Evolutionary conservation across 192 early-diverging fungal genomes (phyloP).

Genomic region (Tieghemiomyces parasiticus): DNA sequence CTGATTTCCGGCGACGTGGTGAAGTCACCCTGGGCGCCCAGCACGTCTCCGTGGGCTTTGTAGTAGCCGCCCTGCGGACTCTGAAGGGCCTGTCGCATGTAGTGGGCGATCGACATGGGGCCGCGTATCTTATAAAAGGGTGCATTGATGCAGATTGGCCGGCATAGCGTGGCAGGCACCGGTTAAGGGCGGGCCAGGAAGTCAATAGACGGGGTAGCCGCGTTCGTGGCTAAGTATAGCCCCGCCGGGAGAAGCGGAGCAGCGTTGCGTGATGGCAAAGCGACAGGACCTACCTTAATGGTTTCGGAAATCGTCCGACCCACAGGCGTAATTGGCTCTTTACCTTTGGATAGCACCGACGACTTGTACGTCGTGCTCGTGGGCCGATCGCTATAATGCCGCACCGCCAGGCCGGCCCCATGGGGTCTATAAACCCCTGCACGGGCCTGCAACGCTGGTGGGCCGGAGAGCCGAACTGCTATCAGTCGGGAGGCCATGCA

Average conservation of each 20-base stretch:
- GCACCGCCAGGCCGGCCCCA: too few species aligned
- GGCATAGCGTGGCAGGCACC: background rate
- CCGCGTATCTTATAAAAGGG: background rate
- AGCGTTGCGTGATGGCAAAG: too few species aligned
- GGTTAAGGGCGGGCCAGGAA: background rate
- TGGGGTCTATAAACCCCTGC: too few species aligned
- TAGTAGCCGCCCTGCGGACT: constrained; percentile 91
- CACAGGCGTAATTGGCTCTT: constrained; percentile 4
- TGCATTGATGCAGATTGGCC: background rate
- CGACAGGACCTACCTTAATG: constrained; percentile 25
- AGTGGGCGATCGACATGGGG: constrained; percentile 63
- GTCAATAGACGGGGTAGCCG: background rate
- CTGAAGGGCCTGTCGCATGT: constrained; percentile 75
- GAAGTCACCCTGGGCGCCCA: constrained; percentile 87
- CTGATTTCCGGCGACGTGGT: constrained; percentile 93
- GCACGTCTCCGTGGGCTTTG: constrained; percentile 69
- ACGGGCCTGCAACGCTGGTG: too few species aligned
- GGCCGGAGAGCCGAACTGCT: too few species aligned
- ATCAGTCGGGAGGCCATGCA: too few species aligned
- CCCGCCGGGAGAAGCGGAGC: too few species aligned
- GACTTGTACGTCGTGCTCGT: background rate
- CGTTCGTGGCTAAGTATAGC: too few species aligned
- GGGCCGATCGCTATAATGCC: too few species aligned
- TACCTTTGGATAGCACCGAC: background rate
- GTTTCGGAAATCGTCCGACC: constrained; percentile 9